A percentile compares a stretch with the other conserved stretches of the same genome.
Evolutionary conservation across 2,329 filamentous ascomycete genomes (phyloP).

Genomic region (Chalaropsis thielavioides): DNA sequence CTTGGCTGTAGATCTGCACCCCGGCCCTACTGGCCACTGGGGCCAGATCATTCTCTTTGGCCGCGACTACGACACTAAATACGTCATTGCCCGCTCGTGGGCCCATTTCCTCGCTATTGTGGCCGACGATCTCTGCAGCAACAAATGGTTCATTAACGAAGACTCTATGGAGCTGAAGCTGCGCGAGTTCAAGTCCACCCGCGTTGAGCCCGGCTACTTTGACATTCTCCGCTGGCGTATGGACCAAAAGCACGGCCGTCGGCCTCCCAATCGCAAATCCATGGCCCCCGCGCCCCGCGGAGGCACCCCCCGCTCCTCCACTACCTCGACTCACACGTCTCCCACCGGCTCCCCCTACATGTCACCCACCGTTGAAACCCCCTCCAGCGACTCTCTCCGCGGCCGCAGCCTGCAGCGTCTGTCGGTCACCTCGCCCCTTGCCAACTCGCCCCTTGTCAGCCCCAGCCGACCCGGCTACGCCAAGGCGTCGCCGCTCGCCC

Average conservation of each 20-base stretch:
- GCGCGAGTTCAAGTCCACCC: constrained; percentile 75
- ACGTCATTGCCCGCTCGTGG: constrained; percentile 90
- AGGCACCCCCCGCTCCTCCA: constrained; percentile 27
- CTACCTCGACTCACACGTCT: constrained; percentile 15
- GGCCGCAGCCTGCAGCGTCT: constrained; percentile 60
- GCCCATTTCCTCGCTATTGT: constrained; percentile 69
- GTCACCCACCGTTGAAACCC: constrained; percentile 41
- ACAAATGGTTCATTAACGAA: constrained; percentile 86
- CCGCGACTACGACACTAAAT: constrained; percentile 96
- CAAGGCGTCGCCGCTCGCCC: constrained; percentile 57
- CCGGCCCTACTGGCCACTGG: constrained; percentile 81
- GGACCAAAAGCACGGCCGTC: constrained; percentile 84
- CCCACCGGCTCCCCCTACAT: constrained; percentile 46
- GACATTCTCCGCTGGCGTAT: constrained; percentile 90
- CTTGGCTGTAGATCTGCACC: constrained; percentile 80
- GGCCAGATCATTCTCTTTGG: constrained; percentile 94
- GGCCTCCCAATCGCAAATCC: constrained; percentile 40
- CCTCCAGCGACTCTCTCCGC: constrained; percentile 40
- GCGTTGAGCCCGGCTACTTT: constrained; percentile 84
- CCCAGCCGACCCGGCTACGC: constrained; percentile 51
- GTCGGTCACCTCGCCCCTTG: constrained; percentile 32
- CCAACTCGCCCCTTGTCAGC: constrained; percentile 41
- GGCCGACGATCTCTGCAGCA: constrained; percentile 79
- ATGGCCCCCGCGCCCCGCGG: constrained; percentile 27
- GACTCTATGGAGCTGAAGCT: constrained; percentile 84